These are phyloP conservation scores for Meyerozyma smithsonii DNA, from an alignment of 1,139 yeast genomes.

Conservation along the genomic window DNA sequence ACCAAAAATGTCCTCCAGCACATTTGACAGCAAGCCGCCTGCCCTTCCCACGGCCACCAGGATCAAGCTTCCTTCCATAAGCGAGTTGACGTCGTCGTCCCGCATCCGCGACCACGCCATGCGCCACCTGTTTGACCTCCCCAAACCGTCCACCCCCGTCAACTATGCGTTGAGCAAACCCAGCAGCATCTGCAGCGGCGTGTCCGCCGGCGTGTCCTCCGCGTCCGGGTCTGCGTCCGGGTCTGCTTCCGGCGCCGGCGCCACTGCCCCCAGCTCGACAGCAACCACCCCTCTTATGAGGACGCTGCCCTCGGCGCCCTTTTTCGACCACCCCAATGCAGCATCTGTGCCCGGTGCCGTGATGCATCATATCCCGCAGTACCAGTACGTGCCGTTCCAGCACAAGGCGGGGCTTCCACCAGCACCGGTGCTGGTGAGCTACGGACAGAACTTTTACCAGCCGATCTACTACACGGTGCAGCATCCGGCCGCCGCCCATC, in stretches of 20 bases:
- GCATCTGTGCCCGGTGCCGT: neutral
- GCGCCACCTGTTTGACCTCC: slow-evolving; percentile 4
- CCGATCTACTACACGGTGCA: slow-evolving; percentile 7
- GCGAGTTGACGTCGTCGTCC: slow-evolving; percentile 27
- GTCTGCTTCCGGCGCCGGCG: slow-evolving; percentile 7
- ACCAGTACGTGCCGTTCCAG: neutral
- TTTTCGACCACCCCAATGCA: neutral
- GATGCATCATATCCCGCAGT: slow-evolving; percentile 1
- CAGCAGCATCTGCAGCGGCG: slow-evolving; percentile 10
- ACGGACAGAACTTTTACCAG: slow-evolving; percentile 5
- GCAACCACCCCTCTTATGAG: slow-evolving; percentile 4
- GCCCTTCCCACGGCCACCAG: neutral
- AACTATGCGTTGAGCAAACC: slow-evolving; percentile 12
- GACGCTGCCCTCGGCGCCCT: neutral
- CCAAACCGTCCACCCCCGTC: slow-evolving; percentile 13
- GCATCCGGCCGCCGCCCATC: slow-evolving; percentile 7
- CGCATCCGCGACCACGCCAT: neutral
- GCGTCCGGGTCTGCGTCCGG: slow-evolving; percentile 7
- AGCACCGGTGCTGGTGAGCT: slow-evolving; percentile 4
- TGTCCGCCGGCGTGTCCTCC: slow-evolving; percentile 13
- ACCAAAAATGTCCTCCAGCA: neutral
- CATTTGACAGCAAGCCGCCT: neutral
- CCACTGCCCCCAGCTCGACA: slow-evolving; percentile 9
- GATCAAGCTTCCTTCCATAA: slow-evolving; percentile 24
- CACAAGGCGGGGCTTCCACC: neutral